Evolutionary conservation across 331 rosid species (phyloP).

Genomic region (Stylosanthes scabra): DNA sequence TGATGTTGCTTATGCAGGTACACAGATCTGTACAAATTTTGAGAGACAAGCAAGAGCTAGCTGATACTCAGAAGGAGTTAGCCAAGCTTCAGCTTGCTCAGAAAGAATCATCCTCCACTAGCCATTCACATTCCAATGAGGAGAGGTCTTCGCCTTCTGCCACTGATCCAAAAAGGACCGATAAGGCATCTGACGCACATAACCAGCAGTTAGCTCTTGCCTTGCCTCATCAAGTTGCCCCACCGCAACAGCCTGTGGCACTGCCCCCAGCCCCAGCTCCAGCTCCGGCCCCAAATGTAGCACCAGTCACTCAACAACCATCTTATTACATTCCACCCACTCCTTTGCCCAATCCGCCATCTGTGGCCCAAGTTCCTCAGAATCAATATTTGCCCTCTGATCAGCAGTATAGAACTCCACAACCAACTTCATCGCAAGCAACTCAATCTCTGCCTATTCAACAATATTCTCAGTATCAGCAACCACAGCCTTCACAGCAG

Average conservation of each 20-base stretch:
- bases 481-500: conserved; percentile 47
- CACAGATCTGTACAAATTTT: conserved; percentile 87
- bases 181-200: conserved; percentile 54
- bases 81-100: conserved; percentile 79
- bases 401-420: conserved; percentile 64
- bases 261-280: conserved; percentile 27
- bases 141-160: conserved; percentile 57
- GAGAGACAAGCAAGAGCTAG: conserved; percentile 91
- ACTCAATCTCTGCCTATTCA: conserved; percentile 57
- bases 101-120: conserved; percentile 70
- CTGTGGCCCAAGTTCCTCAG: conserved; percentile 57
- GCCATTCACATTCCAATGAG: conserved; percentile 63
- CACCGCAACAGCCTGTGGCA: conserved; percentile 60
- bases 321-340: conserved; percentile 60
- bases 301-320: conserved; percentile 59
- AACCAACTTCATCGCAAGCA: conserved; percentile 61
- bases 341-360: conserved; percentile 54
- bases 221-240: conserved; percentile 69
- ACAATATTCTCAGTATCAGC: conserved; percentile 71
- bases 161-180: conserved; percentile 54
- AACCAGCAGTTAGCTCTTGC: conserved; percentile 84
- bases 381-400: conserved; percentile 66
- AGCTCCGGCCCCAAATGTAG: conserved; percentile 50
- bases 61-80: conserved; percentile 83
- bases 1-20: conserved; percentile 57